phyloP scores from a whole-genome alignment of 805 yeast species.

The Metschnikowia hibisci region DNA sequence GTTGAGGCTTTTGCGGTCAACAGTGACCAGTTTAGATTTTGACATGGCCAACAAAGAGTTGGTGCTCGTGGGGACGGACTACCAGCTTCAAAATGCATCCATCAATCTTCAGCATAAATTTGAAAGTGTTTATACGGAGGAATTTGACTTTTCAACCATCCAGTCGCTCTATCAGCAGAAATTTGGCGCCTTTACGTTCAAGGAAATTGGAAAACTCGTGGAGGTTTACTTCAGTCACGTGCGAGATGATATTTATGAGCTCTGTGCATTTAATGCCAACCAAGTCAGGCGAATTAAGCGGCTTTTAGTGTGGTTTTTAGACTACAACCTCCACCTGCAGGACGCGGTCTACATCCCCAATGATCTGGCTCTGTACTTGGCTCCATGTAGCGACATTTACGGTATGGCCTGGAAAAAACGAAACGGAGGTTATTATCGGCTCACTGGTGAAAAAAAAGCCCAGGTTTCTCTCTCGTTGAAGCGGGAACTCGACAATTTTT shows the following conservation, averaged over 20 bases:
- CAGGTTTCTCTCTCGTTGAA: slow-evolving; percentile 1
- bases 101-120: slow-evolving; percentile 35
- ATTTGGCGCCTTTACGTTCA: slow-evolving; percentile 24
- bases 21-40: slow-evolving; percentile 39
- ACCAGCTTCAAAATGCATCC: slow-evolving; percentile 42
- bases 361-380: slow-evolving; percentile 6
- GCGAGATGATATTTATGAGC: slow-evolving; percentile 25
- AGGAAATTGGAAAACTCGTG: slow-evolving; percentile 27
- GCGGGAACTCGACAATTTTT: slow-evolving; percentile 11
- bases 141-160: slow-evolving; percentile 30
- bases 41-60: slow-evolving; percentile 27
- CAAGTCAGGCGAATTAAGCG: slow-evolving; percentile 36
- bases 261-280: slow-evolving; percentile 25
- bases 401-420: slow-evolving; percentile 32
- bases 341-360: slow-evolving; percentile 19
- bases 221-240: slow-evolving; percentile 33
- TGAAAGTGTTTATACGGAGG: slow-evolving; percentile 23
- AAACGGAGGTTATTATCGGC: slow-evolving; percentile 15
- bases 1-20: slow-evolving; percentile 36
- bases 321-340: slow-evolving; percentile 27
- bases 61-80: slow-evolving; percentile 36
- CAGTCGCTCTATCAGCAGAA: slow-evolving; percentile 27
- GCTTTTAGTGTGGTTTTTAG: slow-evolving; percentile 36
- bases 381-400: slow-evolving; percentile 32
- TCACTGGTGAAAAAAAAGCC: neutral